Conservation (phyloP, 768 basidiomycete species). For the Podaxis rugospora region DNA sequence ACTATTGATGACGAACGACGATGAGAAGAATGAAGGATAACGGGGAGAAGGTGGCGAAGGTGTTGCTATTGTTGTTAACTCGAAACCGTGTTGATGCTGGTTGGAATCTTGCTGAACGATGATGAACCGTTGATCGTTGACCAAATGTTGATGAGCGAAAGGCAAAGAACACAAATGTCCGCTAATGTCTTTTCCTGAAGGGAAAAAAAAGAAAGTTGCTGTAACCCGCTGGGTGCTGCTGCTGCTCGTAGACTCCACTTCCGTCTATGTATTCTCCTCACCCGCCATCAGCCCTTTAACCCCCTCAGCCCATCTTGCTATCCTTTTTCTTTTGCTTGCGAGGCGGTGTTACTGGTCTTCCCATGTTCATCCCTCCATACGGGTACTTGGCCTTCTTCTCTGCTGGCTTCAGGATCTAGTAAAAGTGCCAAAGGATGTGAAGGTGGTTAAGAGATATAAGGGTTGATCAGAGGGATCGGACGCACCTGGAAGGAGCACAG, state of each 20-base stretch:
- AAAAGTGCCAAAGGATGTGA: neutral
- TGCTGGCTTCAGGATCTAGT: constrained; percentile 94
- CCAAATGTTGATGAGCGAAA: neutral
- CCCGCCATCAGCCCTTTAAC: constrained; percentile 15
- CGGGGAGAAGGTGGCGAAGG: neutral
- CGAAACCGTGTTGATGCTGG: neutral
- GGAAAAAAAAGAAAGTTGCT: neutral
- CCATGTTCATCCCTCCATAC: constrained; percentile 83
- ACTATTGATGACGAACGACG: neutral
- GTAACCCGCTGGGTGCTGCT: neutral
- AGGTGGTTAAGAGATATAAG: neutral
- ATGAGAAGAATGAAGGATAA: neutral
- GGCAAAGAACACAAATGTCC: constrained; percentile 6
- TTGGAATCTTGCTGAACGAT: neutral
- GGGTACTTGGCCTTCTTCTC: constrained; percentile 98
- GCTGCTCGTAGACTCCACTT: neutral
- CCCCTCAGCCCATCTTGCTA: constrained; percentile 44
- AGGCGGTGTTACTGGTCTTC: constrained; percentile 89
- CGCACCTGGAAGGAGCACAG: constrained; percentile 96
- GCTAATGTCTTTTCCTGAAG: neutral
- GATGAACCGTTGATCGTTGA: neutral
- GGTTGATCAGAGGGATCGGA: neutral
- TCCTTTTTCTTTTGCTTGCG: constrained; percentile 98
- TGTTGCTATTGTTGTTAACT: neutral
- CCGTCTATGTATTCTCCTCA: neutral